Evolutionary conservation across 2,329 filamentous ascomycete species (phyloP), one percentile per base, ranked within the genome.

Genomic region (Aureobasidium sp.): DNA sequence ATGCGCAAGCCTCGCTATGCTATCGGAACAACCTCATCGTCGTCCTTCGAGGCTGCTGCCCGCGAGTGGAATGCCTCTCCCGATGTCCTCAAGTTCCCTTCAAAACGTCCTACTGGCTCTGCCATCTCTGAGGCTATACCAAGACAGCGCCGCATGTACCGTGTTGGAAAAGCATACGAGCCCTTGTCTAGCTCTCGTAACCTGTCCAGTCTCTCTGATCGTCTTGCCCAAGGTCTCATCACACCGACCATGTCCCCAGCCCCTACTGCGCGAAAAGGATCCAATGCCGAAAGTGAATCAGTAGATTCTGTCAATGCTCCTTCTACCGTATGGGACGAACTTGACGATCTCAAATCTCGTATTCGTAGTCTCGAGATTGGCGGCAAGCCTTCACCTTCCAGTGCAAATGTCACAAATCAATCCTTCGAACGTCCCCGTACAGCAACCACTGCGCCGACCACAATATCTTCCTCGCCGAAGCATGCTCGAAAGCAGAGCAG

Each of bases 291-390:
- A 36, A 72, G 91, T 0, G 91, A 94, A 69, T 97, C 94, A 0
- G 93, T 89, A 0, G 82, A 89, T 37, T 97, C 94, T 0, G 94
- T 90, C 0, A 92, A 88, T 1, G 91, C 90, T 1, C 90, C 92
- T 13, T 95, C 92, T 1, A 97, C 92, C 0, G 90, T 99, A 2
- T 99, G 94, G 94, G 94, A 97, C 72, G 94, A 99, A 74, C 78
- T 99, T 32, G 94, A 97, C 69, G 94, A 97, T 66, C 78, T 99
- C 51, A 97, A 97, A 73, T 94, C 90, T 44, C 86, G 94, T 34
- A 96, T 99, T 68, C 87, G 90, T 68, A 89, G 91, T 64, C 82
- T 99, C 10, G 94, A 97, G 73, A 76, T 95, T 67, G 95, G 90
- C 2, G 92, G 92, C 63, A 96, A 95, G 37, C 92, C 92, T 0